Base-by-base conservation (phyloP, 768 basidiomycete genomes). In the Tulasnella calospora region DNA sequence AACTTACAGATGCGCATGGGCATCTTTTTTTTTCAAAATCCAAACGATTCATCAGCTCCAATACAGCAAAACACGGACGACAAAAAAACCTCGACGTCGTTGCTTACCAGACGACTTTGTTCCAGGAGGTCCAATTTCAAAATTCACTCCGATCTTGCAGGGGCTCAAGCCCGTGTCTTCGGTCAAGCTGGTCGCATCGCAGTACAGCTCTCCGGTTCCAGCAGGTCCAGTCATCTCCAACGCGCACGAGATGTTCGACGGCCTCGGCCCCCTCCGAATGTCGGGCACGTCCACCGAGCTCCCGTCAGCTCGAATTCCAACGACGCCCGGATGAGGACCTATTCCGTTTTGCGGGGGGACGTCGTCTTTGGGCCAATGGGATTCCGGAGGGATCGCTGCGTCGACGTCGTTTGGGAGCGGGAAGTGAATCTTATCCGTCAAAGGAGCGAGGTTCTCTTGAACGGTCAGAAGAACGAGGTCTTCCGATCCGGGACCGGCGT, bases 71-170 rank as follows among this genome's bases (percentile, higher is more conserved):
- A 76, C 19, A 6, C 21, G 40, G 74, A 19, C 51, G 5, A 71
- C 21, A 46, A 46, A 19, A 44, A 9, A 46, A 12, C 10, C n/a
- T 7, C 30, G 8, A 13, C 12, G 41, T 40, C 40, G 40, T 12
- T 40, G n/a, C 73, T 44, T 73, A 81, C 81, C 79, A 41, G 81
- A 81, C 19, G 81, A 80, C 73, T 80, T 76, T 3, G 80, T 73
- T 10, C 81, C 81, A 7, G 81, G 81, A 7, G 81, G 79, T 27
- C 71, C 33, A 15, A 81, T 79, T 57, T 81, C 81, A 44, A 81
- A 79, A 47, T 81, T 81, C 33, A 74, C 76, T 2, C 80, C 81
- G n/a, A 81, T 73, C 27, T 80, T 47, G 27, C 61, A 67, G 2
- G 79, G 79, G 27, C 75, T 78, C 72, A 81, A 70, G 1, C 72